phyloP scores from a whole-genome alignment of 768 basidiomycete species.

The Cystobasidium ongulense region DNA sequence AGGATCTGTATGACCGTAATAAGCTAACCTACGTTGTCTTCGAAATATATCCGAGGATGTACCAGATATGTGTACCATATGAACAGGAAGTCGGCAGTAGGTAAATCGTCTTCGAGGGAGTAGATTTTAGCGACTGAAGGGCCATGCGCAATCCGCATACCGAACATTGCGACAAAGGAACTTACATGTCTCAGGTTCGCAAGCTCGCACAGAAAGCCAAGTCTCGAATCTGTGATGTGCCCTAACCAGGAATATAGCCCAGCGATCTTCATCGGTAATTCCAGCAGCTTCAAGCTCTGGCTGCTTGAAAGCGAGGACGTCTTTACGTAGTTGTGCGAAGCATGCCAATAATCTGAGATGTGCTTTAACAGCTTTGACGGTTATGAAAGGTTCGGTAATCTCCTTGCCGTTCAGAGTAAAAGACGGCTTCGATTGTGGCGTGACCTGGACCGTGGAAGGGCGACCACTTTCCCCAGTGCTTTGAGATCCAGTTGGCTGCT shows the following conservation, averaged over 20 bases:
- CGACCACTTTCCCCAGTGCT: neutral
- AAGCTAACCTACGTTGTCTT: constrained; percentile 5
- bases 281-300: constrained; percentile 9
- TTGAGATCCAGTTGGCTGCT: neutral
- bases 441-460: neutral
- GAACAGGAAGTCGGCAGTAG: constrained; percentile 16
- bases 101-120: neutral
- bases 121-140: no score
- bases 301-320: neutral
- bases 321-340: neutral
- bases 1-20: neutral
- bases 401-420: constrained; percentile 3
- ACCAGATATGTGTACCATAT: constrained; percentile 26
- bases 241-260: constrained; percentile 10
- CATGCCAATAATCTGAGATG: neutral
- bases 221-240: constrained; percentile 3
- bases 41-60: constrained; percentile 10
- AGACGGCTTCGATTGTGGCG: neutral
- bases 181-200: constrained; percentile 17
- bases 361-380: neutral
- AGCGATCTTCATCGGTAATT: constrained; percentile 11
- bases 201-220: constrained; percentile 5
- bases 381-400: neutral
- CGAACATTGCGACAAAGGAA: neutral
- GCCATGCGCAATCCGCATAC: neutral